Evolutionary conservation across 83 land plant genomes (phyloP).

Genomic region (Picea abies): DNA sequence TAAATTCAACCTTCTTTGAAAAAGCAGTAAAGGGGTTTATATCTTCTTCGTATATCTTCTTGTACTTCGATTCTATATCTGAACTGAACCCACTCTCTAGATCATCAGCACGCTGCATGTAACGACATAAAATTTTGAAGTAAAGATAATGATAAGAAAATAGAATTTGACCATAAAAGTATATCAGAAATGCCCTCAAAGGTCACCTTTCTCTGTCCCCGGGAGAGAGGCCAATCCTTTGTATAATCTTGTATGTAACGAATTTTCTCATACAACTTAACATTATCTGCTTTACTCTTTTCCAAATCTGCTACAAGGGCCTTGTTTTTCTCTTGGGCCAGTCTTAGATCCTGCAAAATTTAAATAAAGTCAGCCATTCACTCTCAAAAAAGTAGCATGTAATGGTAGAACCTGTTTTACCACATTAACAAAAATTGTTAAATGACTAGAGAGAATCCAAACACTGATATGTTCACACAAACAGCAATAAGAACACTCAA

Average conservation of each 20-base stretch:
- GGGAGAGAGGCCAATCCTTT: conserved; percentile 79
- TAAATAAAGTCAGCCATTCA: neutral
- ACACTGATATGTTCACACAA: too few relatives aligned
- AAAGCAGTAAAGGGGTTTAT: conserved; percentile 98
- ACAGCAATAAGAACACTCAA: too few relatives aligned
- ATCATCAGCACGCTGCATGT: conserved; percentile 83
- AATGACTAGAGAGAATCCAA: too few relatives aligned
- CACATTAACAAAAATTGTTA: neutral
- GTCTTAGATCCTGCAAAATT: conserved; percentile 73
- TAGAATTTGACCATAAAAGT: neutral
- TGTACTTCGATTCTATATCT: conserved; percentile 96
- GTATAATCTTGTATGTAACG: conserved; percentile 99
- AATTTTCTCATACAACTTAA: conserved; percentile 93
- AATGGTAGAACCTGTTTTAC: neutral
- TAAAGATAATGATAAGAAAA: conserved; percentile 14
- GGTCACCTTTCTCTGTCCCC: conserved; percentile 88
- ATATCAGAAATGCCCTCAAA: neutral
- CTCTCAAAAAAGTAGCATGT: neutral
- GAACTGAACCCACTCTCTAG: conserved; percentile 87
- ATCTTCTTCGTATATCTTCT: conserved; percentile 97
- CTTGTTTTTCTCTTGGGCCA: conserved; percentile 74
- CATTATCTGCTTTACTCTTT: conserved; percentile 92
- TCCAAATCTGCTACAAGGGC: conserved; percentile 74
- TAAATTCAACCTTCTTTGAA: conserved; percentile 82
- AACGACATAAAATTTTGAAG: neutral